A percentile compares a stretch with the other conserved stretches of the same genome.
phyloP scores from a whole-genome alignment of 257 asterid species.

The Ajuga chamaepitys region DNA sequence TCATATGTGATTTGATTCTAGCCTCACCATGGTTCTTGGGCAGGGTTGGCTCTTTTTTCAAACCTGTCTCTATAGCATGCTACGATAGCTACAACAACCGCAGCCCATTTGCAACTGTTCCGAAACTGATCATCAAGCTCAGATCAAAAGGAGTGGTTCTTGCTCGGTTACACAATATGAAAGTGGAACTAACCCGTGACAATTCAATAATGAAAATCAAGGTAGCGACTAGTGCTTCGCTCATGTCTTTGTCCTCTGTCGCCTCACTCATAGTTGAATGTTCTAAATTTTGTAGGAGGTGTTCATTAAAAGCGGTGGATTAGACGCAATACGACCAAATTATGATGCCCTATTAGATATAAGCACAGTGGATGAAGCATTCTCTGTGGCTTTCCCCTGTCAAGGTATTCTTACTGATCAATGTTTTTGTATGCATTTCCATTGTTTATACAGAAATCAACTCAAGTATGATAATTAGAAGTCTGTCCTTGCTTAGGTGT shows the following conservation, averaged over 20 bases:
- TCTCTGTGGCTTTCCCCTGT: slow-evolving; percentile 30
- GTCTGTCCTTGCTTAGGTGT: background rate
- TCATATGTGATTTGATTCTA: background rate
- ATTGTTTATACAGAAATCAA: background rate
- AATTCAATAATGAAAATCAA: slow-evolving; percentile 23
- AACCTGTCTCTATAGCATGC: slow-evolving; percentile 34
- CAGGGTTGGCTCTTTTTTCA: slow-evolving; percentile 49
- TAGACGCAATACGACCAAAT: slow-evolving; percentile 46
- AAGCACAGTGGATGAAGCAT: slow-evolving; percentile 24
- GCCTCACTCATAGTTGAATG: slow-evolving; percentile 13
- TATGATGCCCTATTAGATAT: slow-evolving; percentile 35
- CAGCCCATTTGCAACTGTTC: slow-evolving; percentile 23
- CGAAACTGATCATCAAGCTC: slow-evolving; percentile 27
- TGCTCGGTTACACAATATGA: slow-evolving; percentile 15
- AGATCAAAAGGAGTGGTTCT: slow-evolving; percentile 13
- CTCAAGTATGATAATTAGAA: background rate
- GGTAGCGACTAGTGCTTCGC: slow-evolving; percentile 26
- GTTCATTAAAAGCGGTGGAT: slow-evolving; percentile 18
- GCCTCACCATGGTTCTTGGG: slow-evolving; percentile 6
- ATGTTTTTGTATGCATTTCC: background rate
- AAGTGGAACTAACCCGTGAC: slow-evolving; percentile 23
- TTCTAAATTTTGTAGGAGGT: slow-evolving; percentile 25
- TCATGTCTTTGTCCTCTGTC: background rate
- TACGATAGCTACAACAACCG: slow-evolving; percentile 37
- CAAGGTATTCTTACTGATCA: slow-evolving; percentile 28